These are phyloP conservation scores for Juncus effusus DNA, from an alignment of 176 grass and related monocot species.

Conservation along the genomic window DNA sequence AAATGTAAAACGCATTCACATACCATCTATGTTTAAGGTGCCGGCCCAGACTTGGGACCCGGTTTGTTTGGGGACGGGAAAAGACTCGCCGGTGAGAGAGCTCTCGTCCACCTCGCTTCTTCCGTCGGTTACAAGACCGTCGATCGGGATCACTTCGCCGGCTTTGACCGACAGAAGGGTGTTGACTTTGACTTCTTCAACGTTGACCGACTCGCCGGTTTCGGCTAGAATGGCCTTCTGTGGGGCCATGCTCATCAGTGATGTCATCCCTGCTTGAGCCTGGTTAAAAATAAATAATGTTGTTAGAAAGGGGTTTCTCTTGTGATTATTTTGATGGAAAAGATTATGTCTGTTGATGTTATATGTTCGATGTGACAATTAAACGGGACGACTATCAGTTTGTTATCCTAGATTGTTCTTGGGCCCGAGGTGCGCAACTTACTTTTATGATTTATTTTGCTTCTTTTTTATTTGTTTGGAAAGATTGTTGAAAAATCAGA, in stretches of 20 bases:
- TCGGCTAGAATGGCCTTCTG: slow-evolving; percentile 84
- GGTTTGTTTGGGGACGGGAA: slow-evolving; percentile 66
- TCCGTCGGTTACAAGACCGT: slow-evolving; percentile 73
- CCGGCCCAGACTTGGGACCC: slow-evolving; percentile 91
- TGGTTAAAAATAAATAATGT: slow-evolving; percentile 13
- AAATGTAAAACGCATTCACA: background rate
- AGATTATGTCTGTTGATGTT: no score
- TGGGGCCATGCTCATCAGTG: slow-evolving; percentile 82
- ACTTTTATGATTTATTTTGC: no score
- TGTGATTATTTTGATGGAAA: no score
- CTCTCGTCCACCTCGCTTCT: slow-evolving; percentile 79
- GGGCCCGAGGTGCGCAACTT: no score
- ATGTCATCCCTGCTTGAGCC: slow-evolving; percentile 85
- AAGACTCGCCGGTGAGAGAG: slow-evolving; percentile 86
- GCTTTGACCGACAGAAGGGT: slow-evolving; percentile 85
- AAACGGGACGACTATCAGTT: no score
- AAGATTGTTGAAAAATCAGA: no score
- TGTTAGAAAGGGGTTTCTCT: no score
- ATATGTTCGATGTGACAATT: no score
- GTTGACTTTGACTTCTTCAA: slow-evolving; percentile 63
- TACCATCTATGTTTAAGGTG: slow-evolving; percentile 91
- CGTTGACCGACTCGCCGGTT: slow-evolving; percentile 52
- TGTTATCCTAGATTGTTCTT: no score
- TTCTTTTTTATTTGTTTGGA: no score
- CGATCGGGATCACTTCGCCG: slow-evolving; percentile 72